Base-by-base conservation (phyloP, 2,329 filamentous ascomycete genomes). In the Colletotrichum tofieldiae region DNA sequence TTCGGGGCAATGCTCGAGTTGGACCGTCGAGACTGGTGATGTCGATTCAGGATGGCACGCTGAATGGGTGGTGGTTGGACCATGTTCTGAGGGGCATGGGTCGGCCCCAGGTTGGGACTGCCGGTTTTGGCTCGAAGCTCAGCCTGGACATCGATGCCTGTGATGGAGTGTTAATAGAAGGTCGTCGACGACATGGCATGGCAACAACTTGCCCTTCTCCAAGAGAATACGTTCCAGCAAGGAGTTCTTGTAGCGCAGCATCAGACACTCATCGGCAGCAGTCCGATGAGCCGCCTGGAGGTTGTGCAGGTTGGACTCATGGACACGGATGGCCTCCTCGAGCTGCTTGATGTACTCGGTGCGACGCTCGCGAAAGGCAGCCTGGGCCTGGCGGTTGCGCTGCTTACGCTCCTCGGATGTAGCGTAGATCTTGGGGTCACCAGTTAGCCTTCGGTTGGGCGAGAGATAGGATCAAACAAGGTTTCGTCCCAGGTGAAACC, bases 311-410 rank as follows among this genome's bases (percentile, higher is more conserved):
- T 94, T 96, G 78, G 97, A 94, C 84, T 99, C 96, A 87, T 98
- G 96, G 77, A 96, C 94, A 79, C 96, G 96, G 83, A 99, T 98
- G 67, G 95, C 97, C 77, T 96, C 94, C 85, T 99, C 96, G 35
- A 99, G 90, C 83, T 99, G 96, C 86, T 98, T 98, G 86, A 99
- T 99, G 83, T 99, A 99, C 86, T 99, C 96, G 67, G 96, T 98
- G 71, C 96, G 92, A 76, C 96, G 93, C 85, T 99, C 96, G 77
- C 96, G 93, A 80, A 99, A 99, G 70, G 96, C 96, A 67, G 96
- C 96, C 84, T 99, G 96, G 59, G 96, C 96, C 86, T 98, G 96
- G 77, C 96, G 89, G 81, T 99, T 99, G 76, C 96, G 91, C 85
- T 98, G 96, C 86, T 99, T 98, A 79, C 96, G 92, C 84, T 99